Base-by-base conservation (phyloP, 139 green algal species). In the Coelastrella sp. region DNA sequence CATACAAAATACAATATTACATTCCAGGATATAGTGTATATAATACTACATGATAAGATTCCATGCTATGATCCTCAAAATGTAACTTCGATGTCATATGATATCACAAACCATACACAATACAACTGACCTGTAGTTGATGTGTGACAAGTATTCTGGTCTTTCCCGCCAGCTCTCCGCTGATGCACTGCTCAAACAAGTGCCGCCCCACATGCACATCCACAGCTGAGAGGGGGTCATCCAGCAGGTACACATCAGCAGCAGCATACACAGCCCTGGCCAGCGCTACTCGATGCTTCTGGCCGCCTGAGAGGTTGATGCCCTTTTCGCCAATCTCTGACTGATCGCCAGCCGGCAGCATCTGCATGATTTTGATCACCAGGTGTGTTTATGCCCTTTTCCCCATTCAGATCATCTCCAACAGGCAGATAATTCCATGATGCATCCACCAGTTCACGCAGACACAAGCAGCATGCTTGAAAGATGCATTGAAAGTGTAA, bases 261-360 rank as follows among this genome's bases (percentile, higher is more conserved):
- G 97, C 91, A 32, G 92, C 86, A 71, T 99, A 99, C 59, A 97
- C 91, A 0, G 97, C 96, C 16, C 98, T 92, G 0, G 98, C 98
- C 71, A 99, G 94, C 11, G 96, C 95, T n/a, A 99, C 94, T 75
- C 97, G 95, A 93, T 98, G 96, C 94, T 98, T 99, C 95, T 99
- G 97, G 0, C 98, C 97, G 58, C 98, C 98, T 7, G 90, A 96
- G 78, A 99, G 94, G 73, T 98, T 99, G 60, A 98, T 94, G 22
- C 98, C 98, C 66, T 97, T 95, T 84, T 99, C 98, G 5, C 98
- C 98, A 83, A 99, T 99, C 91, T 99, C 97, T 1, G 97, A 98
- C 19, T 96, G 81, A 57, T 97, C 96, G 3, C 96, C 97, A 5
- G 91, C 94, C 16, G 96, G 94, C 78, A 99, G 93, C 66, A 97